Evolutionary conservation across 2,329 filamentous ascomycete species (phyloP).

Genomic region (Dothideomycetes sp.): DNA sequence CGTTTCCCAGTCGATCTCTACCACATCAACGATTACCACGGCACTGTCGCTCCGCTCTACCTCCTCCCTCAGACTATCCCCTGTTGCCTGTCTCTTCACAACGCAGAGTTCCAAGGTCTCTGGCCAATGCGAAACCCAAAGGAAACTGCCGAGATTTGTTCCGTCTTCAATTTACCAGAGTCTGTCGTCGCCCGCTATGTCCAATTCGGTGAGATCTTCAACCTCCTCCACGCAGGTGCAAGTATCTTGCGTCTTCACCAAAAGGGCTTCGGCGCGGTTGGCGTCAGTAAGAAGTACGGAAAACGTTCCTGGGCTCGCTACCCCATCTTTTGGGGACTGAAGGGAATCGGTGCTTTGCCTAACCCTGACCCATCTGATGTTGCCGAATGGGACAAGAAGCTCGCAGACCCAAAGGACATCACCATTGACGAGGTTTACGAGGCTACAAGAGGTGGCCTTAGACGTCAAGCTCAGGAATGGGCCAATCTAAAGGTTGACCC

Average conservation of each 20-base stretch:
- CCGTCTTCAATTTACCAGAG: conserved; percentile 50
- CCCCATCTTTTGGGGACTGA: conserved; percentile 58
- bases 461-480: conserved; percentile 56
- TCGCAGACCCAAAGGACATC: conserved; percentile 39
- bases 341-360: conserved; percentile 50
- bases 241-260: conserved; percentile 57
- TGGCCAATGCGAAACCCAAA: conserved; percentile 55
- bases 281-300: conserved; percentile 58
- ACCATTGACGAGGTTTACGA: conserved; percentile 46
- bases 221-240: conserved; percentile 55
- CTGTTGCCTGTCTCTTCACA: conserved; percentile 54
- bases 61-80: conserved; percentile 52
- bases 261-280: conserved; percentile 56
- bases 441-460: conserved; percentile 39
- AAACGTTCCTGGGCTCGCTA: conserved; percentile 56
- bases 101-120: conserved; percentile 58
- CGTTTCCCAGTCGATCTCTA: conserved; percentile 55
- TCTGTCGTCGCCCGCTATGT: conserved; percentile 50
- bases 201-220: conserved; percentile 60
- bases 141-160: conserved; percentile 52
- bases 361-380: conserved; percentile 57
- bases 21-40: conserved; percentile 57
- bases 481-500: conserved; percentile 51
- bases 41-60: conserved; percentile 52
- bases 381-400: conserved; percentile 46